Base-by-base conservation (phyloP, 1,284 basidiomycete genomes). In the Hymenochaete sp. region DNA sequence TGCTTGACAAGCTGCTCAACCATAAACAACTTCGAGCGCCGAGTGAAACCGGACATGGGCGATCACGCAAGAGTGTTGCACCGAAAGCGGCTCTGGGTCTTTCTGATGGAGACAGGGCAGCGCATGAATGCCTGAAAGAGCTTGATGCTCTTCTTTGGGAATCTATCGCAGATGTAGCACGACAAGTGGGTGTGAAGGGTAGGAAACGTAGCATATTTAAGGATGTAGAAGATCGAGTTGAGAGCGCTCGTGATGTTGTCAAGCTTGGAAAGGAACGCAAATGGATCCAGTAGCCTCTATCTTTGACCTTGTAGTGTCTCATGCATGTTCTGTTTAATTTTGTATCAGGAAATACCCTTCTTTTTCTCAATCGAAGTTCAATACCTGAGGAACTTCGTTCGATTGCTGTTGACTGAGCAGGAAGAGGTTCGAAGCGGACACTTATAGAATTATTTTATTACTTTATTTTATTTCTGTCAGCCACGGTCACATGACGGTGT, bases 1-100 rank as follows among this genome's bases (percentile, higher is more conserved):
- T 93, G 38, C 61, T 63, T 10, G 62, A 66, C 42, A 91, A 92
- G 60, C 71, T 93, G 16, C 63, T 93, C 2, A 63, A 74, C 19
- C 70, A 67, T 32, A 90, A 90, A 59, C 72, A 73, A 25, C 66
- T 90, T 24, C 78, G 73, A 47, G 61, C 68, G 35, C 78, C 81
- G 2, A 44, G 32, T 3, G 38, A 32, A 22, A 7, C 25, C 37
- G 14, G 32, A 9, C 19, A 13, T n/a, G 18, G 28, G 62, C 39
- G 49, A 44, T 3, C 43, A 55, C 24, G 60, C 60, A 46, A 63
- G 59, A 53, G 38, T 11, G 14, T 35, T 8, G 50, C 41, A 21
- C 46, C 52, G 10, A 38, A 49, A 21, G 47, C 43, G 38, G 28
- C 39, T 4, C 44, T 52, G 7, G 32, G 42, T 4, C 52, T 52